Evolutionary conservation across 495 filamentous ascomycete species (phyloP).

Genomic region (Evernia prunastri): DNA sequence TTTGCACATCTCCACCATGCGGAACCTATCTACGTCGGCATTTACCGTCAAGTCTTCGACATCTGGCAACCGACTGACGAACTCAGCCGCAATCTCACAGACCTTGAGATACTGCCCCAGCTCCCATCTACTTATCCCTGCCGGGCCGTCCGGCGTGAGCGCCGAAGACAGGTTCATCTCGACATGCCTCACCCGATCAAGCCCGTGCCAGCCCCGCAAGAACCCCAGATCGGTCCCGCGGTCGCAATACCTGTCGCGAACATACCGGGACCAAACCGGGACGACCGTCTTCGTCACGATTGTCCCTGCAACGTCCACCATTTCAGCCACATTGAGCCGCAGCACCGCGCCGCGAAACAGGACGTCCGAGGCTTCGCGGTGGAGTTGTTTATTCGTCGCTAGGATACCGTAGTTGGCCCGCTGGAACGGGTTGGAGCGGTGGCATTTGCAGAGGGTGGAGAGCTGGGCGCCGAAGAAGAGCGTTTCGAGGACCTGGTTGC

Average conservation of each 20-base stretch:
- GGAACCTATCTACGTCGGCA: neutral
- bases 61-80: neutral
- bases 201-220: neutral
- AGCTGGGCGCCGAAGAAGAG: too few relatives aligned
- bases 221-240: neutral
- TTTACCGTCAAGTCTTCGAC: neutral
- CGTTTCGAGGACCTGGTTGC: too few relatives aligned
- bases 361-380: too few relatives aligned
- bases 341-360: neutral
- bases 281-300: neutral
- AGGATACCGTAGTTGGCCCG: too few relatives aligned
- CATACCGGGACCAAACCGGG: neutral
- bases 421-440: too few relatives aligned
- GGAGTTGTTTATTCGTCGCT: too few relatives aligned
- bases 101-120: neutral
- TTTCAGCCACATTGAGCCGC: neutral
- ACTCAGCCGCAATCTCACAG: neutral
- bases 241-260: neutral
- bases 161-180: neutral
- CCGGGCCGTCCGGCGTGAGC: neutral
- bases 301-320: neutral
- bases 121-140: neutral
- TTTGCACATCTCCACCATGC: neutral
- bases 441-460: too few relatives aligned
- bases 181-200: neutral